These are phyloP conservation scores for Wilcoxina mikolae DNA, from an alignment of 495 filamentous ascomycete genomes.

Conservation along the genomic window DNA sequence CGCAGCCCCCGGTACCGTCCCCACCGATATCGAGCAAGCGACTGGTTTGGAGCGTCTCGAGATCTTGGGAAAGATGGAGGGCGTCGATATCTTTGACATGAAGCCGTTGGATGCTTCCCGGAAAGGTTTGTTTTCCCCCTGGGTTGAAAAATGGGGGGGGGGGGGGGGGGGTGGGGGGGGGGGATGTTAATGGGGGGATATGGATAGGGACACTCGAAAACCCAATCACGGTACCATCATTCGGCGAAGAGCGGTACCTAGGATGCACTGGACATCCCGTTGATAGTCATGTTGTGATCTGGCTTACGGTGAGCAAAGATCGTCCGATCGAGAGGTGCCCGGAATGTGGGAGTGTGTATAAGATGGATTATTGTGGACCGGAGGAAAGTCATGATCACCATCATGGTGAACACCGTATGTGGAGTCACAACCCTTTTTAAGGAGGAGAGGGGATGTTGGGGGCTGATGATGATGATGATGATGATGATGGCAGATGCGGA, in stretches of 20 bases:
- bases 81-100: constrained; percentile 97
- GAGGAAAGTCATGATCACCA: constrained; percentile 44
- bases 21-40: constrained; percentile 83
- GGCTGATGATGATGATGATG: neutral
- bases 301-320: constrained; percentile 79
- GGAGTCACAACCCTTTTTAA: constrained; percentile 4
- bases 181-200: neutral
- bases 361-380: constrained; percentile 91
- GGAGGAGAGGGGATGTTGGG: neutral
- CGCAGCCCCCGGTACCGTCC: constrained; percentile 64
- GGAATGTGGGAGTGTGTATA: constrained; percentile 89
- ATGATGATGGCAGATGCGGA: constrained; percentile 27
- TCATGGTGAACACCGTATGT: constrained; percentile 24
- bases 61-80: constrained; percentile 98
- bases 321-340: constrained; percentile 81
- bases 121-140: constrained; percentile 42
- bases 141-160: no score
- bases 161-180: no score
- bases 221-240: constrained; percentile 77
- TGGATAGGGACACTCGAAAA: constrained; percentile 65
- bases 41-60: constrained; percentile 97
- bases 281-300: constrained; percentile 79
- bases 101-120: constrained; percentile 82
- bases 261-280: constrained; percentile 90
- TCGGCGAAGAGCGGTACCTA: constrained; percentile 74